Evolutionary conservation across 2,329 filamentous ascomycete species (phyloP), one percentile per base, ranked within the genome.

Genomic region (Chaetomiaceae sp.): DNA sequence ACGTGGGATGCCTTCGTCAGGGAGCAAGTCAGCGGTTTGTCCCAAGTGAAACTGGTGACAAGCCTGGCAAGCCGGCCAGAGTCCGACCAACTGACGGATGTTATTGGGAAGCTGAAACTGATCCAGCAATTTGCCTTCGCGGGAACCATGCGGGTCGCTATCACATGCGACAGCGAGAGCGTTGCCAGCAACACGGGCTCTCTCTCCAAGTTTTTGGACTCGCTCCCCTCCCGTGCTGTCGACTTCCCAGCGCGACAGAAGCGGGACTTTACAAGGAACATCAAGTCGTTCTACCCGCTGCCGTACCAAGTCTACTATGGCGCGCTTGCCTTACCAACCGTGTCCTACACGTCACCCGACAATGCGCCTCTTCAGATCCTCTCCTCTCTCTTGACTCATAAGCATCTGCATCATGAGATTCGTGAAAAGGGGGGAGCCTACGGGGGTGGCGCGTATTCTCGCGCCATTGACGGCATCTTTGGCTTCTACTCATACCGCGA

Each of bases 271-370:
- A 60, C 73, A 27, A 72, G 73, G 57, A 77, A 83, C 57, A 75
- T 76, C 59, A 94, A 90, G 68, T 86, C 90, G 0, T 95, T 97
- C 72, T 97, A 95, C 71, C 87, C 92, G 21, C 78, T 99, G 16
- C 94, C 94, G 0, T 99, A 96, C 71, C 94, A 99, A 71, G 94
- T 99, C 30, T 96, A 95, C 67, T 97, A 97, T 67, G 90, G 92
- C 7, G 87, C 86, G 14, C 78, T 94, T 40, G 86, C 90, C 16
- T 72, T 96, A 13, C 85, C 88, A 6, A 95, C 92, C 0, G 86
- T 87, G 0, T 88, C 91, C 0, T 99, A 96, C 70, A 85, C 83
- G 3, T 82, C 88, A 38, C 69, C 84, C 0, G 79, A 87, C 48
- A 85, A 87, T 36, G 89, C 94, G 1, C 81, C 90, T 0, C 82